Evolutionary conservation across 1,139 yeast genomes (phyloP), one percentile per base, ranked within the genome.

Genomic region (Kodamaea plutei): DNA sequence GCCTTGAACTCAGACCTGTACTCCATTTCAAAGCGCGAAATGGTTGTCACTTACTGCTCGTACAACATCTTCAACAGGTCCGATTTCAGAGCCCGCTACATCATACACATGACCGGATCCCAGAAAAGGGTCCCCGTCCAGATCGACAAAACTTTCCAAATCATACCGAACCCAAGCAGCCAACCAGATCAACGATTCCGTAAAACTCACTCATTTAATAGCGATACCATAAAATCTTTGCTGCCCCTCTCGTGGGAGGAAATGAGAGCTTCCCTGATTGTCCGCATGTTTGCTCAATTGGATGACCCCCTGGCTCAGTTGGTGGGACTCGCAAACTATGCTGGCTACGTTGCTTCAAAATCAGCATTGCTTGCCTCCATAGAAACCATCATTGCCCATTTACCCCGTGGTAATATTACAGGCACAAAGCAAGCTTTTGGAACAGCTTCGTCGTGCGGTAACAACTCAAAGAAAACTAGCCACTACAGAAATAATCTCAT

Each of bases 31-130:
- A 44, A 57, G 41, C 44, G 54, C 22, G 71, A 64, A 25, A 50
- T 59, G 41, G 57, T 70, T 17, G 69, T 69, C 3, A 69, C 75
- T 0, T 73, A 61, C 39, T 73, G 79, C 40, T 43, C 64, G 6
- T 75, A 69, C 47, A 75, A 75, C 41, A 50, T 70, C 20, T 73
- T 75, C 44, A 51, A 56, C 28, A 66, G 58, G 38, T 63, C 71
- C 13, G 81, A 75, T 44, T 53, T 74, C 33, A 63, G 60, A 47
- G 69, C 58, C 8, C 53, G 60, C 25, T 58, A 47, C 35, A 54
- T 63, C 13, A 44, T 65, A 5, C 49, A 52, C 9, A 35, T 40
- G 36, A 42, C 40, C 10, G 51, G 54, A 3, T 31, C 48, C 7
- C 41, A 45, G 15, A 52, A 48, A 28, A 45, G 40, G 28, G 39